These are phyloP conservation scores for Paraglomus brasilianum DNA, from an alignment of 192 early-diverging fungal genomes.

Conservation along the genomic window DNA sequence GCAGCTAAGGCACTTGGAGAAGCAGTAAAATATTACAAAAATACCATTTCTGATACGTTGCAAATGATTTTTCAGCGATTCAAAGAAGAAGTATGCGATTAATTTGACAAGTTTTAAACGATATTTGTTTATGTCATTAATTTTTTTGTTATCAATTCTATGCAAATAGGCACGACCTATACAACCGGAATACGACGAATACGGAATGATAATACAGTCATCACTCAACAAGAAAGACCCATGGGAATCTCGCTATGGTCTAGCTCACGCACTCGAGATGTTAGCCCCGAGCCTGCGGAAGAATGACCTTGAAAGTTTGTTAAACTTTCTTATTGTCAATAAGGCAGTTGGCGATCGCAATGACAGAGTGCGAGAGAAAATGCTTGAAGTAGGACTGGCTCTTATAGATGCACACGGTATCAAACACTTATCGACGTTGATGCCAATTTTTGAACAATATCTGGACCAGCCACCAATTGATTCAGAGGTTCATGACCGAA, in stretches of 20 bases:
- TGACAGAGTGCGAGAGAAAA: constrained; percentile 71
- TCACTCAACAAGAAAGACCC: constrained; percentile 81
- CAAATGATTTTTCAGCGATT: constrained; percentile 61
- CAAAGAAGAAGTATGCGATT: constrained; percentile 42
- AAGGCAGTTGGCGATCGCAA: constrained; percentile 84
- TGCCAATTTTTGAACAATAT: constrained; percentile 79
- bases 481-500: constrained; percentile 77
- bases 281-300: constrained; percentile 62
- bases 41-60: constrained; percentile 52
- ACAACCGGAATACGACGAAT: constrained; percentile 87
- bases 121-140: neutral
- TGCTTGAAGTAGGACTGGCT: constrained; percentile 78
- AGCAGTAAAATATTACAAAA: constrained; percentile 57
- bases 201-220: constrained; percentile 83
- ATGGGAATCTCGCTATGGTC: constrained; percentile 76
- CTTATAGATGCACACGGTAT: constrained; percentile 74
- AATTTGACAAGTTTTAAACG: constrained; percentile 2
- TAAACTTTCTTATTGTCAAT: constrained; percentile 76
- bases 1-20: constrained; percentile 64
- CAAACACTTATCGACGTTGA: constrained; percentile 58
- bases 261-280: constrained; percentile 71
- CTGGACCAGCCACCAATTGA: constrained; percentile 68
- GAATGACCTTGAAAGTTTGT: constrained; percentile 54
- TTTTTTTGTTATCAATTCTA: constrained; percentile 40
- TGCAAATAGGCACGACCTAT: constrained; percentile 59